phyloP scores from a whole-genome alignment of 495 filamentous ascomycete species.

The Penicillium macrosclerotiorum region DNA sequence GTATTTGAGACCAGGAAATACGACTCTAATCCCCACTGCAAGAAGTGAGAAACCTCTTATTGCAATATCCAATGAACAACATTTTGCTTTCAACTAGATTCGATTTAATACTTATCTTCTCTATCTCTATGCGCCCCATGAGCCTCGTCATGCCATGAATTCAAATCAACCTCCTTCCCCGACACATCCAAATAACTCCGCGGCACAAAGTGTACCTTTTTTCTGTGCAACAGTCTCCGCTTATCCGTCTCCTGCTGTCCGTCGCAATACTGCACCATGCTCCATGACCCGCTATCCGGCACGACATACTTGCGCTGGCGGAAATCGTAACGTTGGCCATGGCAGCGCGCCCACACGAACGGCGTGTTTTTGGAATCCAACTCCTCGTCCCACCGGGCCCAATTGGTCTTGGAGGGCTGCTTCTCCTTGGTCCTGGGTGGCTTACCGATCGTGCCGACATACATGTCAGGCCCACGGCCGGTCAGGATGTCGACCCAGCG shows the following conservation, averaged over 20 bases:
- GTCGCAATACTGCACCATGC: constrained; percentile 28
- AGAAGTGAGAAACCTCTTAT: too few relatives aligned
- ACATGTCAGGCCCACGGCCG: constrained; percentile 45
- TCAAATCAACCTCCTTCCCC: constrained; percentile 24
- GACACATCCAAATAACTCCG: constrained; percentile 27
- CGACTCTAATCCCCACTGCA: too few relatives aligned
- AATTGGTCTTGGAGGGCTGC: constrained; percentile 10
- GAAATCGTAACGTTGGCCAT: constrained; percentile 27
- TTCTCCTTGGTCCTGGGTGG: background rate
- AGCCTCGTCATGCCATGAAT: constrained; percentile 26
- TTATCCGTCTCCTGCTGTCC: background rate
- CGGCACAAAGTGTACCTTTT: constrained; percentile 25
- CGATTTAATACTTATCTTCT: too few relatives aligned
- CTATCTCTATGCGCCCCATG: constrained; percentile 19
- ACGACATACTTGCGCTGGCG: constrained; percentile 26
- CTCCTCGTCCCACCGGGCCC: constrained; percentile 23
- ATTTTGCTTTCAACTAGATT: too few relatives aligned
- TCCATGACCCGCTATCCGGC: constrained; percentile 33
- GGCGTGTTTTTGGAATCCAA: constrained; percentile 4
- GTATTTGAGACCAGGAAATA: too few relatives aligned
- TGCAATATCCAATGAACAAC: too few relatives aligned
- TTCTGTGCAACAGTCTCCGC: constrained; percentile 4
- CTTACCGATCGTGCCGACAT: constrained; percentile 24
- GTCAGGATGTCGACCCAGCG: constrained; percentile 38
- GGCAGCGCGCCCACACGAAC: constrained; percentile 16